Evolutionary conservation across 2,329 filamentous ascomycete species (phyloP).

Genomic region (Gaeumannomyces sp.): DNA sequence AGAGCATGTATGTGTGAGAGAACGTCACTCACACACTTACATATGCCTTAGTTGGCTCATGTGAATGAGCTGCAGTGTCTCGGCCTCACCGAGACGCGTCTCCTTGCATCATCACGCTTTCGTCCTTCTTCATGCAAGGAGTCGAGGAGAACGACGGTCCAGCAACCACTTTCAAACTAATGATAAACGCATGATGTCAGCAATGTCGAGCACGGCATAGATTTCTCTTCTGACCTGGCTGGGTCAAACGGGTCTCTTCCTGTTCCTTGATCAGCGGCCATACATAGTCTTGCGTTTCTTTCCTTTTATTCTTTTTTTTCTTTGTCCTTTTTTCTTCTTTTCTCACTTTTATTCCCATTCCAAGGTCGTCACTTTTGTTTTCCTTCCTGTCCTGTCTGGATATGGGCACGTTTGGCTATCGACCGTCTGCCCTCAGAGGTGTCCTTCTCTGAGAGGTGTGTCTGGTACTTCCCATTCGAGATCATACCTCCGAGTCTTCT

Average conservation of each 20-base stretch:
- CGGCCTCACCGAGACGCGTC: background rate
- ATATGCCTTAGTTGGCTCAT: too few species aligned
- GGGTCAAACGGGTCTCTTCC: slow-evolving; percentile 13
- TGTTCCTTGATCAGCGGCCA: background rate
- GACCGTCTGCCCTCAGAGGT: background rate
- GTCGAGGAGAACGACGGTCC: slow-evolving; percentile 3
- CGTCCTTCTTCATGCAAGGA: background rate
- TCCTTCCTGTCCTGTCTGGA: background rate
- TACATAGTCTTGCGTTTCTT: slow-evolving; percentile 10
- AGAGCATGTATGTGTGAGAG: slow-evolving; percentile 48
- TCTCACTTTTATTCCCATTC: slow-evolving; percentile 8
- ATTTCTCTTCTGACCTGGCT: slow-evolving; percentile 14
- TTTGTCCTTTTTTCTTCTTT: slow-evolving; percentile 17
- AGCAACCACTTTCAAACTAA: slow-evolving; percentile 3
- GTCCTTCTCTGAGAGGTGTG: background rate
- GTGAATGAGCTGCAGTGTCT: too few species aligned
- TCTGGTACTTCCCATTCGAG: background rate
- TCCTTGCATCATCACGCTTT: background rate
- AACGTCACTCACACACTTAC: background rate
- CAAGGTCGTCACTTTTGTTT: background rate
- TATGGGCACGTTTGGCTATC: background rate
- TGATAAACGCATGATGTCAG: background rate
- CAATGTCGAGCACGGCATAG: background rate
- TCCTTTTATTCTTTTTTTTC: slow-evolving; percentile 13
- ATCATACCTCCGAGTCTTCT: background rate